Percentiles rank a stretch among this genome's conserved stretches.
phyloP scores from a whole-genome alignment of 2,329 filamentous ascomycete genomes.

The Arachnomyces sp. region DNA sequence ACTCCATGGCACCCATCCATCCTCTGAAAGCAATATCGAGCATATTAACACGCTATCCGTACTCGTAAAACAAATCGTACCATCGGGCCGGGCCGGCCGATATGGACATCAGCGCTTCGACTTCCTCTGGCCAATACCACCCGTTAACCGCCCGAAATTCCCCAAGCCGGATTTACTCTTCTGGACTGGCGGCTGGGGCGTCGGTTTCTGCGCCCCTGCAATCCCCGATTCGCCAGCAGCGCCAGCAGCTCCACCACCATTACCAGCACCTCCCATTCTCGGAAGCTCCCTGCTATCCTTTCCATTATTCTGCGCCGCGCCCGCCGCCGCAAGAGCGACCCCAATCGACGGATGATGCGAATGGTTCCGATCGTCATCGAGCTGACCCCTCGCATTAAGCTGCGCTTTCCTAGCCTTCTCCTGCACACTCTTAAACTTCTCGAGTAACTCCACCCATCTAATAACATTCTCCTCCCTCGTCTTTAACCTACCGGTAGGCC shows the following conservation, averaged over 20 bases:
- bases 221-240: slow-evolving; percentile 36
- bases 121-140: slow-evolving; percentile 61
- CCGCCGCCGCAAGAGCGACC: slow-evolving; percentile 22
- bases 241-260: slow-evolving; percentile 23
- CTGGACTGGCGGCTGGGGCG: slow-evolving; percentile 33
- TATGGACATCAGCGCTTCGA: slow-evolving; percentile 25
- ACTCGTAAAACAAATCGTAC: too few species aligned
- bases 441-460: slow-evolving; percentile 83
- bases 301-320: slow-evolving; percentile 18
- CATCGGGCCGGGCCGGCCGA: too few species aligned
- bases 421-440: slow-evolving; percentile 88
- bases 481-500: slow-evolving; percentile 58
- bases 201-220: slow-evolving; percentile 13
- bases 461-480: slow-evolving; percentile 75
- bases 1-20: too few species aligned
- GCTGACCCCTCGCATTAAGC: slow-evolving; percentile 38
- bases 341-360: slow-evolving; percentile 28
- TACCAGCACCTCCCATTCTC: slow-evolving; percentile 21
- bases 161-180: slow-evolving; percentile 58
- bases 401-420: slow-evolving; percentile 71
- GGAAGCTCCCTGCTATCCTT: slow-evolving; percentile 28
- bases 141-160: slow-evolving; percentile 57
- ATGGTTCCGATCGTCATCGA: slow-evolving; percentile 44
- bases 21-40: too few species aligned
- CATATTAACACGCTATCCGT: too few species aligned